Base-by-base conservation (phyloP, 2,329 filamentous ascomycete species). In the Corynespora cassiicola region DNA sequence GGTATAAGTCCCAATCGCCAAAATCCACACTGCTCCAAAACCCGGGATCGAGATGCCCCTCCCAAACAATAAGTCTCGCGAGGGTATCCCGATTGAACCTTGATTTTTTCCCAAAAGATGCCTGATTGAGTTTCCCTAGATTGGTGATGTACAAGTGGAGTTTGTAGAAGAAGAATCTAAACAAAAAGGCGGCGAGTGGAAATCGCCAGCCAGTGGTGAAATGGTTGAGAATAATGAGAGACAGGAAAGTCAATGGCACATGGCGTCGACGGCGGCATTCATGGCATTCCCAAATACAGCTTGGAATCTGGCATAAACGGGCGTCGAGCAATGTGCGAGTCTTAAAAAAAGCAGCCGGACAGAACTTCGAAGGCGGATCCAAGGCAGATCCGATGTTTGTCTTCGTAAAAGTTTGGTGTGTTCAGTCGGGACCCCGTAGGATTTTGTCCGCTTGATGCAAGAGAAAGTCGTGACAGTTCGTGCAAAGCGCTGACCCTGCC, bases 401-500 rank as follows among this genome's bases (percentile, higher is more conserved):
- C 52, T 58, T 44, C 45, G 40, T 45, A 34, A 42, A 42, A 27
- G 15, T 23, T 16, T 14, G 16, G 31, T 29, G 19, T 27, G 19
- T 16, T 12, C 22, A 22, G 33, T 33, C 16, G 24, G 30, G 46
- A 56, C 53, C 50, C 51, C 47, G 44, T 10, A 14, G 35, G 45
- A 45, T 32, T 38, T 54, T 51, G 52, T 50, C 47, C 54, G 52
- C 52, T 55, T 53, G 47, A 42, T 42, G 39, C 46, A 49, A 52
- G 50, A 54, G 36, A 52, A 46, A 48, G 42, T 63, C 61, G 50
- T 64, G 48, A 63, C 49, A 44, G 52, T 58, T 67, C 64, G 58
- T 67, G 61, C 62, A 66, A 65, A 67, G 64, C 64, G 64, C 64
- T 65, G 63, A 66, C 42, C 61, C 58, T 50, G 64, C 56, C 61